Evolutionary conservation across 2,329 filamentous ascomycete species (phyloP).

Genomic region (Aquanectria penicillioides): DNA sequence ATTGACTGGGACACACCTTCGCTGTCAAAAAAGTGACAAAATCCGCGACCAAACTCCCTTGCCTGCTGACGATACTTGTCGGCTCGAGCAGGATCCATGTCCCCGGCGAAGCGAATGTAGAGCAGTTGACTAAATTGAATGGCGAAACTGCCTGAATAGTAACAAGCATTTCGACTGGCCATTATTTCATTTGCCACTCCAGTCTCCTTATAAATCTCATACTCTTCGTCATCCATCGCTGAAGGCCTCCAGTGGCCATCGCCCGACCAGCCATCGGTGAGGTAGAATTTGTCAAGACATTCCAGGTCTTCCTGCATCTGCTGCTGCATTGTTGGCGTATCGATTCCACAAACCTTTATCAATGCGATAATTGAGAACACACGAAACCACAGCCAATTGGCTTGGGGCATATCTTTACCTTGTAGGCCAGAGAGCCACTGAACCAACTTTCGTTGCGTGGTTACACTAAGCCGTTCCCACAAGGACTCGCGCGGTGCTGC

Average conservation of each 20-base stretch:
- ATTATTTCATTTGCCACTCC: background rate
- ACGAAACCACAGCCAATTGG: slow-evolving; percentile 63
- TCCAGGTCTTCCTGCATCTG: slow-evolving; percentile 53
- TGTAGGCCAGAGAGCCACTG: slow-evolving; percentile 55
- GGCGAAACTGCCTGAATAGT: slow-evolving; percentile 63
- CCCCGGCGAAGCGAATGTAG: slow-evolving; percentile 51
- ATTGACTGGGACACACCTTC: slow-evolving; percentile 52
- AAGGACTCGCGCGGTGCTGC: slow-evolving; percentile 47
- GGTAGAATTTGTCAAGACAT: slow-evolving; percentile 55
- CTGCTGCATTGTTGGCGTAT: slow-evolving; percentile 42
- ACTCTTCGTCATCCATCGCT: slow-evolving; percentile 52
- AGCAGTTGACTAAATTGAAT: slow-evolving; percentile 61
- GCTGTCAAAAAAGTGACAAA: slow-evolving; percentile 58
- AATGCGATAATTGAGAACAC: slow-evolving; percentile 58
- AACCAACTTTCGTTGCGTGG: slow-evolving; percentile 48
- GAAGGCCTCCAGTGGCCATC: slow-evolving; percentile 53
- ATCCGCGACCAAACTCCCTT: slow-evolving; percentile 49
- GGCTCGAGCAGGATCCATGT: slow-evolving; percentile 50
- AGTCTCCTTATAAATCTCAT: background rate
- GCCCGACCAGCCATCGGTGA: slow-evolving; percentile 56
- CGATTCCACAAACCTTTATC: slow-evolving; percentile 49
- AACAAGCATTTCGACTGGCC: slow-evolving; percentile 30
- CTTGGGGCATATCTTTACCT: slow-evolving; percentile 54
- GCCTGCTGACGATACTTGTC: slow-evolving; percentile 51
- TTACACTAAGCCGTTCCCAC: slow-evolving; percentile 45